Base-by-base conservation (phyloP, 345 rosid species). In the Geranium rotundifolium region DNA sequence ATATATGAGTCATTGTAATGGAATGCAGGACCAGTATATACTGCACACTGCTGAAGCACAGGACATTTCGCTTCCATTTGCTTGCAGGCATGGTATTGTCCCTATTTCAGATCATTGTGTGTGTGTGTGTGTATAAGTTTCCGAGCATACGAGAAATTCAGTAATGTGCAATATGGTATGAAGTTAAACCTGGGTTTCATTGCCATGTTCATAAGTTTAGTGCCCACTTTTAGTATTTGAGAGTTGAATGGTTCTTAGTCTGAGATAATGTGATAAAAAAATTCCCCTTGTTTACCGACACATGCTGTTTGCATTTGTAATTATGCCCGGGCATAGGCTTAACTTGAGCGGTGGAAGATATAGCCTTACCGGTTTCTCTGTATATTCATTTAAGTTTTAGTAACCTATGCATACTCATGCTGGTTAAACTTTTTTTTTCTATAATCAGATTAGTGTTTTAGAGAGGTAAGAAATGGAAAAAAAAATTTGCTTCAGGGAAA, bases 81-180 rank as follows among this genome's bases (percentile, higher is more conserved):
- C 98, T 69, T 92, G 98, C 85, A 84, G 96, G 85, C 98, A 92
- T 75, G 98, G 98, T 92, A 85, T 75, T 73, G 74, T 77, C 78
- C 57, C 19, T 55, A 17, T 59, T 65, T 50, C 13, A 27, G 2
- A 4, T 16, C 61, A 13, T 19, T 66, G 17, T 63, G 62, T 41
- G 50, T 12, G 1, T 5, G 50, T 31, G 37, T 31, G 4, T 5
- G 17, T 39, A 23, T 58, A 54, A 52, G 19, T 19, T 39, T 19
- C 65, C 15, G 10, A 19, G 23, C 17, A n/a, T 10, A 7, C 19
- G 14, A 57, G 30, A 12, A 57, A 41, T 1, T 41, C 14, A 41
- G 10, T 13, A 4, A 41, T 41, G 12, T 41, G 10, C 50, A 41
- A 41, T 41, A 12, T 41, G 37, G 37, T 31, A 31, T 41, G 50